Evolutionary conservation across 371 early-diverging fungal genomes (phyloP).

Genomic region (Mortierella sp.): DNA sequence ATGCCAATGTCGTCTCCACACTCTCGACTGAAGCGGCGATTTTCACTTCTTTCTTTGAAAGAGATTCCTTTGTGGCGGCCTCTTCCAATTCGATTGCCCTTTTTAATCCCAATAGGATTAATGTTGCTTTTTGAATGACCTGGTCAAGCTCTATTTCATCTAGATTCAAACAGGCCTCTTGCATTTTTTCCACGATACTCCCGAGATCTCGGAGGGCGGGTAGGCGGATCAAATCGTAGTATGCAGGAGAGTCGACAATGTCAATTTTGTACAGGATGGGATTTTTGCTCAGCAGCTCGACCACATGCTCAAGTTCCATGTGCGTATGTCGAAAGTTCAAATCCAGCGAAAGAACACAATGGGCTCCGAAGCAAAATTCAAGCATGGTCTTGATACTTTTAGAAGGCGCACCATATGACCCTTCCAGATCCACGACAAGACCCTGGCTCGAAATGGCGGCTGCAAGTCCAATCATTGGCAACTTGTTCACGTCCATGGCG

Average conservation of each 20-base stretch:
- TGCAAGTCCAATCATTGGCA: slow-evolving; percentile 55
- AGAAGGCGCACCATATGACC: slow-evolving; percentile 52
- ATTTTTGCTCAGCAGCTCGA: slow-evolving; percentile 45
- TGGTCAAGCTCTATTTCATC: slow-evolving; percentile 25
- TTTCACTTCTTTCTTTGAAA: not conserved
- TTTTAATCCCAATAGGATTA: slow-evolving; percentile 17
- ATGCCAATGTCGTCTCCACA: too few relatives aligned
- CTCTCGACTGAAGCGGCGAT: not conserved
- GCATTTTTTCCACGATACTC: slow-evolving; percentile 32
- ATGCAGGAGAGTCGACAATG: slow-evolving; percentile 50
- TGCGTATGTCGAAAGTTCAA: slow-evolving; percentile 50
- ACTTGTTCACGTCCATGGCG: slow-evolving; percentile 48
- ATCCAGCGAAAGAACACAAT: slow-evolving; percentile 45
- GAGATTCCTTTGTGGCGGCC: not conserved
- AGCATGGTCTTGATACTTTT: slow-evolving; percentile 50
- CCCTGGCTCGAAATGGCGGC: slow-evolving; percentile 51
- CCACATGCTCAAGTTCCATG: slow-evolving; percentile 53
- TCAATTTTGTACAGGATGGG: slow-evolving; percentile 40
- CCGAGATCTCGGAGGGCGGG: slow-evolving; percentile 41
- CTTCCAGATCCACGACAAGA: slow-evolving; percentile 48
- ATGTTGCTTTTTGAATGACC: slow-evolving; percentile 8
- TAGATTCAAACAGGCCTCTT: slow-evolving; percentile 26
- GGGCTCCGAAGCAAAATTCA: slow-evolving; percentile 49
- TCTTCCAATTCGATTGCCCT: slow-evolving; percentile 22
- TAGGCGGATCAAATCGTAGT: slow-evolving; percentile 45